These are phyloP conservation scores for Carallia pectinifolia DNA, from an alignment of 345 rosid species.

Conservation along the genomic window DNA sequence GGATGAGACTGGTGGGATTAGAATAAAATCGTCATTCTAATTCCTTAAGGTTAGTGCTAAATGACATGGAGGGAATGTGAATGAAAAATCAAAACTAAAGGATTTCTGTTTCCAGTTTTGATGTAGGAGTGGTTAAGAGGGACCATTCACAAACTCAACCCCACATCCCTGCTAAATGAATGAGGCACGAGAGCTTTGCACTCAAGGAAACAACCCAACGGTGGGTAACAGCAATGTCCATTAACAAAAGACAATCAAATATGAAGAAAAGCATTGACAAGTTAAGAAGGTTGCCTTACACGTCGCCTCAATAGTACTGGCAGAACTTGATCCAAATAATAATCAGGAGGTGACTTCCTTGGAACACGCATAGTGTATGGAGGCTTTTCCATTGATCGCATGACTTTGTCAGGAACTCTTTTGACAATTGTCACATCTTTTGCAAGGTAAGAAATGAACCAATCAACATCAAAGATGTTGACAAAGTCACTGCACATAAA, in stretches of 20 bases:
- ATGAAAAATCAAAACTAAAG: too few relatives aligned
- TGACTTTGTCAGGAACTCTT: conserved; percentile 89
- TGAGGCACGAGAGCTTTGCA: too few relatives aligned
- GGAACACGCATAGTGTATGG: conserved; percentile 98
- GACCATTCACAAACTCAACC: too few relatives aligned
- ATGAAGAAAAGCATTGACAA: background rate
- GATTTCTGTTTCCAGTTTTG: too few relatives aligned
- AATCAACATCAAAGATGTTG: conserved; percentile 80
- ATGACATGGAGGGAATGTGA: too few relatives aligned
- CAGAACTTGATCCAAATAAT: conserved; percentile 92
- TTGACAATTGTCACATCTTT: conserved; percentile 91
- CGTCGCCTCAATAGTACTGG: conserved; percentile 79
- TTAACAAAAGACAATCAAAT: background rate
- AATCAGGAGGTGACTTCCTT: conserved; percentile 88
- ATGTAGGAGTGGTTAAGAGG: too few relatives aligned
- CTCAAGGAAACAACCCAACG: background rate
- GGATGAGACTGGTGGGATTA: too few relatives aligned
- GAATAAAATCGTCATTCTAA: too few relatives aligned
- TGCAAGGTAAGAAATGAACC: conserved; percentile 87
- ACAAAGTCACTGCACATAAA: conserved; percentile 76
- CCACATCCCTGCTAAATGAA: too few relatives aligned
- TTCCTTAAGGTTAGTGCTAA: too few relatives aligned
- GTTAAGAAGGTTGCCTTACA: conserved; percentile 43
- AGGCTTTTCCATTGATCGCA: conserved; percentile 95
- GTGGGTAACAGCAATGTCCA: background rate